Conservation (phyloP, 148 eudicot genomes). For the Spergularia bocconei region DNA sequence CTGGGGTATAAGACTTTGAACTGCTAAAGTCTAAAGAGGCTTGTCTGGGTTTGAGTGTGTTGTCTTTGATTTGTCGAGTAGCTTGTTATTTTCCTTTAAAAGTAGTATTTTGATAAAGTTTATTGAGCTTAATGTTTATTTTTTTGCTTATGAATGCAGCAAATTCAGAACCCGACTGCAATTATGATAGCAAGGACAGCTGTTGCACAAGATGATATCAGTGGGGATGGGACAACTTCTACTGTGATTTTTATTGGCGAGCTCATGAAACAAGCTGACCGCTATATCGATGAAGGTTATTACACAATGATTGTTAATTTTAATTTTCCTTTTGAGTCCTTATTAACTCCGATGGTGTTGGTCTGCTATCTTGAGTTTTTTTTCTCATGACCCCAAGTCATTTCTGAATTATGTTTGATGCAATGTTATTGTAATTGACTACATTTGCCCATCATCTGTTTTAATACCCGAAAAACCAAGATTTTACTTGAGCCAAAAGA, state of each 20-base stretch:
- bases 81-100: background rate
- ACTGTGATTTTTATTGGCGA: constrained; percentile 97
- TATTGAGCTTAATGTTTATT: background rate
- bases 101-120: background rate
- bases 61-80: background rate
- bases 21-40: background rate
- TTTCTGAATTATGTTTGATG: background rate
- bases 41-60: background rate
- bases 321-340: background rate
- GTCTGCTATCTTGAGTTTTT: too few relatives aligned
- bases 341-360: background rate
- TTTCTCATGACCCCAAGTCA: background rate
- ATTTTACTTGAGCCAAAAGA: background rate
- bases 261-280: constrained; percentile 97
- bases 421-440: background rate
- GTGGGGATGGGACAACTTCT: constrained; percentile 97
- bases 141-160: constrained; percentile 44
- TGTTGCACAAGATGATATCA: constrained; percentile 98
- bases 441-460: background rate
- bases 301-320: background rate
- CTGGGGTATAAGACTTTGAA: background rate
- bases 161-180: constrained; percentile 98
- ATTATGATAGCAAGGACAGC: constrained; percentile 99
- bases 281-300: constrained; percentile 89
- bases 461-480: background rate